A percentile compares a stretch with the other conserved stretches of the same genome.
These are phyloP conservation scores for Lathyrus aphaca DNA, from an alignment of 306 rosid species.

Conservation along the genomic window DNA sequence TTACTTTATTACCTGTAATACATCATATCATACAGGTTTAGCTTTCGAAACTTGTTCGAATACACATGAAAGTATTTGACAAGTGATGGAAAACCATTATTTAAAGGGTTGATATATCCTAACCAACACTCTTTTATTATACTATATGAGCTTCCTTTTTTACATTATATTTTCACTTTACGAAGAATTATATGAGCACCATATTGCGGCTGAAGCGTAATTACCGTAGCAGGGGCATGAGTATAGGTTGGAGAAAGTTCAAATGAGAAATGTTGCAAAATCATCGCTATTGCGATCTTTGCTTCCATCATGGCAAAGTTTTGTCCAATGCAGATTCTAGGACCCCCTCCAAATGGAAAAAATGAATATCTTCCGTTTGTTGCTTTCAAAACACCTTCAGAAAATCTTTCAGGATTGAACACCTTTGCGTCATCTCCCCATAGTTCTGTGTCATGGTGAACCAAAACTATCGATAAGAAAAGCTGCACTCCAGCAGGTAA, in stretches of 20 bases:
- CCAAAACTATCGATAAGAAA: background rate
- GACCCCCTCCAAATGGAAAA: slow-evolving; percentile 68
- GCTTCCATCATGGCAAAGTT: background rate
- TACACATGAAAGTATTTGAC: background rate
- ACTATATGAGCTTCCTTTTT: background rate
- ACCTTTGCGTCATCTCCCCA: slow-evolving; percentile 51
- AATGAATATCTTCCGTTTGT: slow-evolving; percentile 39
- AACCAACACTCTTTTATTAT: background rate
- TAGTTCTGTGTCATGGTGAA: background rate
- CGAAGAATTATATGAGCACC: slow-evolving; percentile 18
- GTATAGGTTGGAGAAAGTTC: background rate
- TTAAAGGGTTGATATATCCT: background rate
- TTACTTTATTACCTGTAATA: too few species aligned
- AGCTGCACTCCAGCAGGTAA: background rate
- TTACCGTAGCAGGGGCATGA: background rate
- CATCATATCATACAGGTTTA: too few species aligned
- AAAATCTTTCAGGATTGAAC: slow-evolving; percentile 66
- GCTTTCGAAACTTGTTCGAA: too few species aligned
- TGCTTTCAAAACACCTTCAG: slow-evolving; percentile 46
- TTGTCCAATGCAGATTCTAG: slow-evolving; percentile 55
- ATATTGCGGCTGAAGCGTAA: slow-evolving; percentile 40
- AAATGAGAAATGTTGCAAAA: background rate
- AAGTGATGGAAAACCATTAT: too few species aligned
- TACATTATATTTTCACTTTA: background rate
- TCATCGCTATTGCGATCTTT: background rate